Evolutionary conservation across 495 filamentous ascomycete genomes (phyloP).

Genomic region (Neurospora tetrasperma): DNA sequence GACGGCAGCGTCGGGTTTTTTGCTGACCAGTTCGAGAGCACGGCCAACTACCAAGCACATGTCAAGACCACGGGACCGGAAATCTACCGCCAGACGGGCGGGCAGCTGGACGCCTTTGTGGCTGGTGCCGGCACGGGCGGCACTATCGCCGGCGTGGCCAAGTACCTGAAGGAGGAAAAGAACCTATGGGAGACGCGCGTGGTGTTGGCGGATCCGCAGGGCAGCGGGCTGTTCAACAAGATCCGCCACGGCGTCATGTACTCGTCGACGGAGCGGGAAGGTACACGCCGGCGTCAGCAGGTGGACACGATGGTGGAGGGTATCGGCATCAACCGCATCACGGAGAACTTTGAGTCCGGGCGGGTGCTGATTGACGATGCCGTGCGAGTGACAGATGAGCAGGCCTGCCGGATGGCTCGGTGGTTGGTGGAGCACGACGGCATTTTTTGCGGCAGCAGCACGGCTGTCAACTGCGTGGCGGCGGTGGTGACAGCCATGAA

Average conservation of each 20-base stretch:
- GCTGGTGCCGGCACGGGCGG: constrained; percentile 94
- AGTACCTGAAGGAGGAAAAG: constrained; percentile 60
- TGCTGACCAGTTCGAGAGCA: constrained; percentile 91
- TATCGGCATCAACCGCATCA: constrained; percentile 87
- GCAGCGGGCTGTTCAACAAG: constrained; percentile 85
- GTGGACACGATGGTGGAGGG: constrained; percentile 96
- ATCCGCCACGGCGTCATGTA: constrained; percentile 95
- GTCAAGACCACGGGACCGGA: constrained; percentile 78
- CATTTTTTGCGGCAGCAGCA: constrained; percentile 88
- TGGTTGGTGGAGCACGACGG: constrained; percentile 96
- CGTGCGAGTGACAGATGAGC: constrained; percentile 79
- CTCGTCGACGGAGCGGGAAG: constrained; percentile 73
- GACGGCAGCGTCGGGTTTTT: constrained; percentile 63
- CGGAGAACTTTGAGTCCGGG: constrained; percentile 82
- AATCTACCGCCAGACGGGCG: constrained; percentile 69
- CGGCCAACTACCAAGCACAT: constrained; percentile 80
- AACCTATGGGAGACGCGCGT: constrained; percentile 44
- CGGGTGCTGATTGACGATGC: constrained; percentile 80
- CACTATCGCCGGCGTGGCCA: constrained; percentile 78
- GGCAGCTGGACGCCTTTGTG: constrained; percentile 77
- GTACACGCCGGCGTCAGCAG: constrained; percentile 76
- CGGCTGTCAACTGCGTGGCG: constrained; percentile 91
- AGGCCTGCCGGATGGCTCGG: constrained; percentile 85
- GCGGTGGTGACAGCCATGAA: constrained; percentile 68
- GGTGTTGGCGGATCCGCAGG: constrained; percentile 88